Evolutionary conservation across 2,329 filamentous ascomycete species (phyloP).

Genomic region (Hypoxylon sp.): DNA sequence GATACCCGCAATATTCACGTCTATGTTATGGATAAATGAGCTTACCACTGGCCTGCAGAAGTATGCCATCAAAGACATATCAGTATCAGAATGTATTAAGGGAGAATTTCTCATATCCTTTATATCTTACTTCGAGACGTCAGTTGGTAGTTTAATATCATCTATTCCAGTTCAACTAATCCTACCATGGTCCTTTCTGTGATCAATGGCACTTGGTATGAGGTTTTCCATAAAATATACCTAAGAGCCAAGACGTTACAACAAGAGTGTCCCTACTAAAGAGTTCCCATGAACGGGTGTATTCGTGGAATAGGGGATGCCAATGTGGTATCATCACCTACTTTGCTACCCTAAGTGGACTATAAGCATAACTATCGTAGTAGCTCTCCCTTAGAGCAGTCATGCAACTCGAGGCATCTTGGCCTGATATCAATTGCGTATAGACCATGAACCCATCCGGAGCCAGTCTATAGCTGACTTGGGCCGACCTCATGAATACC

Average conservation of each 20-base stretch:
- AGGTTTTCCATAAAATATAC: too few species aligned
- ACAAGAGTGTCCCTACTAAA: too few species aligned
- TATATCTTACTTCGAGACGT: not conserved
- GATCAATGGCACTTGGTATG: too few species aligned
- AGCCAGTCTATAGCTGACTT: not conserved
- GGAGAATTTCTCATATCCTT: not conserved
- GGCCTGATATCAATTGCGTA: not conserved
- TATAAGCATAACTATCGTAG: not conserved
- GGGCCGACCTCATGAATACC: not conserved
- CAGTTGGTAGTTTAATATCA: not conserved
- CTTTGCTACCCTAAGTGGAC: not conserved
- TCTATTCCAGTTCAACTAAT: too few species aligned
- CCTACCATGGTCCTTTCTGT: too few species aligned
- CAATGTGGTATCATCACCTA: constrained; percentile 2
- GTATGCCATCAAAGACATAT: not conserved
- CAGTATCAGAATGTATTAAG: not conserved
- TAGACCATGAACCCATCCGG: not conserved
- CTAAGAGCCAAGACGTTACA: too few species aligned
- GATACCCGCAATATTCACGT: not conserved
- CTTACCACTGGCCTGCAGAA: not conserved
- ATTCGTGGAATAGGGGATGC: not conserved
- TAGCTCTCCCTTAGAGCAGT: not conserved
- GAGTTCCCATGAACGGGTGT: not conserved
- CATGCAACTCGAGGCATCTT: too few species aligned
- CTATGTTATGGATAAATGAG: not conserved